These are phyloP conservation scores for Hygrophorus russula DNA, from an alignment of 768 basidiomycete genomes.

Conservation along the genomic window DNA sequence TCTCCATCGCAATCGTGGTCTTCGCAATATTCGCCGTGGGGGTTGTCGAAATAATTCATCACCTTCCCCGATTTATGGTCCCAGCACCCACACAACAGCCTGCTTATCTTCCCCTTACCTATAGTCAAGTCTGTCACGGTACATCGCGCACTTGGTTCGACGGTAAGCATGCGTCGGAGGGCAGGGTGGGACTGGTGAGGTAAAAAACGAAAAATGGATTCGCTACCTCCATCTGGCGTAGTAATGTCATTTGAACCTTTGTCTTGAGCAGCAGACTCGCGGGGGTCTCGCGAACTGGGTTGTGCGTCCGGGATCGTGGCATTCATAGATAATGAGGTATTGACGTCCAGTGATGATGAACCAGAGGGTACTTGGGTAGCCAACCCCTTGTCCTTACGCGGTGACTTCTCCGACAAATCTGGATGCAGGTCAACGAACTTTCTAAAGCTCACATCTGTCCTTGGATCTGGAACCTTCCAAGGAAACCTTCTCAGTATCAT, in stretches of 20 bases:
- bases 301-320: no score
- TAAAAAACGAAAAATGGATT: constrained; percentile 94
- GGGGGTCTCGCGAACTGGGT: constrained; percentile 1
- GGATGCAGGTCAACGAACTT: constrained; percentile 90
- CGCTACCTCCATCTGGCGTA: constrained; percentile 67
- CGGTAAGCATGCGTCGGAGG: constrained; percentile 85
- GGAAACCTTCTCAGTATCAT: constrained; percentile 97
- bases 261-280: no score
- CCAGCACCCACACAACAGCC: constrained; percentile 71
- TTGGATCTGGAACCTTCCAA: constrained; percentile 96
- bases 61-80: constrained; percentile 14
- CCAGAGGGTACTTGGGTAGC: no score
- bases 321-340: no score
- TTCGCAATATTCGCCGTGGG: constrained; percentile 36
- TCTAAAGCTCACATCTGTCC: constrained; percentile 83
- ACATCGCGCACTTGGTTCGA: constrained; percentile 85
- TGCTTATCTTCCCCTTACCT: constrained; percentile 64
- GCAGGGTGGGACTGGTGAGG: constrained; percentile 88
- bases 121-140: constrained; percentile 87
- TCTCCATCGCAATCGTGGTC: constrained; percentile 64
- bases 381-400: no score
- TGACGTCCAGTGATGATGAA: no score
- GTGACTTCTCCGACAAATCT: constrained; percentile 50
- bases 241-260: constrained; percentile 41
- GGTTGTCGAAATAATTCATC: constrained; percentile 19